Evolutionary conservation across 2,329 filamentous ascomycete genomes (phyloP).

Genomic region (Penicillium sp.): DNA sequence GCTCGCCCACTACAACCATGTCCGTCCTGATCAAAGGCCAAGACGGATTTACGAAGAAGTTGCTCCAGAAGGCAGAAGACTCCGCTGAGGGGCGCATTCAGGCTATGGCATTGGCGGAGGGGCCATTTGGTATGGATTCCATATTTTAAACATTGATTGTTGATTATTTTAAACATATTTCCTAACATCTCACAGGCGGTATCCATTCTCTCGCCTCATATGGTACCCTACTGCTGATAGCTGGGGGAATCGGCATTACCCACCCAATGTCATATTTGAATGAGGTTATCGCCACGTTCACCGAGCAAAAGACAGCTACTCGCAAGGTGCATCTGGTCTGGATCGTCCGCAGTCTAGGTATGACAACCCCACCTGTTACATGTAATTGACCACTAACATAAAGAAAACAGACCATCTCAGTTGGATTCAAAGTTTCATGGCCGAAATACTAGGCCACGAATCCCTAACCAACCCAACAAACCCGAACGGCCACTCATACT

Average conservation of each 20-base stretch:
- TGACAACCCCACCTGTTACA: neutral
- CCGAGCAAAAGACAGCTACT: conserved; percentile 24
- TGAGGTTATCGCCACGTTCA: conserved; percentile 29
- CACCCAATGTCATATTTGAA: conserved; percentile 36
- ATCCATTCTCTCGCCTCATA: conserved; percentile 33
- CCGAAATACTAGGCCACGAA: conserved; percentile 29
- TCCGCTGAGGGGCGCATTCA: conserved; percentile 26
- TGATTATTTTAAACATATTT: neutral
- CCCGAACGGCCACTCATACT: conserved; percentile 25
- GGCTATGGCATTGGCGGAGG: conserved; percentile 33
- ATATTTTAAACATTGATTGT: neutral
- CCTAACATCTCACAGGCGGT: conserved; percentile 22
- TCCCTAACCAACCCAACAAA: conserved; percentile 21
- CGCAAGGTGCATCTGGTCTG: conserved; percentile 32
- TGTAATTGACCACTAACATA: neutral
- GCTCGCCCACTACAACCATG: conserved; percentile 28
- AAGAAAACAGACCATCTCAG: conserved; percentile 30
- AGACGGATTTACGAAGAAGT: conserved; percentile 34
- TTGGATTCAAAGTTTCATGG: conserved; percentile 39
- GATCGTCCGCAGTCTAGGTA: conserved; percentile 36
- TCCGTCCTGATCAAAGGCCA: conserved; percentile 35
- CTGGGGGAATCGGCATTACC: conserved; percentile 40
- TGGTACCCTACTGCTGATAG: conserved; percentile 35
- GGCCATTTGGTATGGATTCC: conserved; percentile 33
- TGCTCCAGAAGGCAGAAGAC: conserved; percentile 28